These are phyloP conservation scores for Thecaphora thlaspeos DNA, from an alignment of 1,284 basidiomycete genomes.

Conservation along the genomic window DNA sequence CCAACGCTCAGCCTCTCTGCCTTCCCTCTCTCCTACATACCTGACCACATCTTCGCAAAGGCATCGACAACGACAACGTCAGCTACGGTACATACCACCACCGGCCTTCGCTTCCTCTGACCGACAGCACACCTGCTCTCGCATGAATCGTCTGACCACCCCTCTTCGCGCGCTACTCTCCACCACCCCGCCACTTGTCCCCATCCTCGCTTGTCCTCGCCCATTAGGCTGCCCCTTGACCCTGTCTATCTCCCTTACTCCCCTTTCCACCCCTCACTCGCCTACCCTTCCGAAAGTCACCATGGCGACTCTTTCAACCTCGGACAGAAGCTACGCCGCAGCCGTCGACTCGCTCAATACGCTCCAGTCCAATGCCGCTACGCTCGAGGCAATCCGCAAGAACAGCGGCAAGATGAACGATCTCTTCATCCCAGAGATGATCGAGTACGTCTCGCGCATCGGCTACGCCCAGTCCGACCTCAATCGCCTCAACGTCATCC, in stretches of 20 bases:
- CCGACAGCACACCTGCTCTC: too few relatives aligned
- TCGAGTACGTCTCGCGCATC: conserved; percentile 82
- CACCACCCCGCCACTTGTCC: too few relatives aligned
- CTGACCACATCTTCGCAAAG: too few relatives aligned
- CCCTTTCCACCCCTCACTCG: neutral
- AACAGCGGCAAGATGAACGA: conserved; percentile 70
- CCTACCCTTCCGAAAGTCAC: neutral
- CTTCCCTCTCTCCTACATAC: too few relatives aligned
- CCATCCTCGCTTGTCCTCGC: too few relatives aligned
- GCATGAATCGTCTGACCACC: too few relatives aligned
- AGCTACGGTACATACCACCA: too few relatives aligned
- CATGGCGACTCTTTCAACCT: conserved; percentile 7
- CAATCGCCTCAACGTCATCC: conserved; percentile 86
- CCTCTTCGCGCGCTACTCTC: too few relatives aligned
- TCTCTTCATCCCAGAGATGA: conserved; percentile 80
- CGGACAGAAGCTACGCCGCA: conserved; percentile 61
- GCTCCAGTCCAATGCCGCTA: conserved; percentile 89
- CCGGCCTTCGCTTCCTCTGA: too few relatives aligned
- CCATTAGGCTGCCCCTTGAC: neutral
- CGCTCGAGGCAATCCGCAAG: conserved; percentile 78
- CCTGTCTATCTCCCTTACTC: too few relatives aligned
- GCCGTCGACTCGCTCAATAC: conserved; percentile 86
- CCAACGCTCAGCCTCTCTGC: too few relatives aligned
- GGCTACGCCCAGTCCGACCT: conserved; percentile 79
- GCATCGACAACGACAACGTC: too few relatives aligned